Evolutionary conservation across 2,329 filamentous ascomycete genomes (phyloP).

Genomic region (Colletotrichum simmondsii): DNA sequence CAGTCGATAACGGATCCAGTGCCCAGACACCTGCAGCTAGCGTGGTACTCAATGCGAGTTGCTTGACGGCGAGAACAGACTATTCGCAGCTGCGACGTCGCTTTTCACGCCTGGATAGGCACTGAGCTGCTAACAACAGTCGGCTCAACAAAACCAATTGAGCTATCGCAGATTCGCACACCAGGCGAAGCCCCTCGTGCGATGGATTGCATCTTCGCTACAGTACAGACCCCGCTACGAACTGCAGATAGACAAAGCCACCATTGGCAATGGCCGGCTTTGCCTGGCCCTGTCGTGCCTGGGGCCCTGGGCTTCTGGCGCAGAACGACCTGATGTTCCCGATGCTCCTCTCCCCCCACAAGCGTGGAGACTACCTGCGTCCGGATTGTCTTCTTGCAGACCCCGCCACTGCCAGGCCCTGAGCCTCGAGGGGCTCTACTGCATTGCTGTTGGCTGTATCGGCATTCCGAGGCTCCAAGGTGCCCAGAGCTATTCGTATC

Average conservation of each 20-base stretch:
- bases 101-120: slow-evolving; percentile 11
- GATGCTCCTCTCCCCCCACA: slow-evolving; percentile 28
- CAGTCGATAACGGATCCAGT: slow-evolving; percentile 17
- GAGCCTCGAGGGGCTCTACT: slow-evolving; percentile 15
- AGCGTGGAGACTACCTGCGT: slow-evolving; percentile 30
- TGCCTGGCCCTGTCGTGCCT: not conserved
- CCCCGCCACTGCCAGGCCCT: slow-evolving; percentile 27
- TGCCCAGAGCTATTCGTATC: not conserved
- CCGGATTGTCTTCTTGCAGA: slow-evolving; percentile 33
- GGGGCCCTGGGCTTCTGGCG: not conserved
- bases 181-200: not conserved
- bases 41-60: slow-evolving; percentile 9
- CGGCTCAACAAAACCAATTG: slow-evolving; percentile 23
- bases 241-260: slow-evolving; percentile 29
- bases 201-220: slow-evolving; percentile 13
- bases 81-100: not conserved
- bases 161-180: slow-evolving; percentile 3
- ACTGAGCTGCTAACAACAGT: not conserved
- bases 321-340: slow-evolving; percentile 23
- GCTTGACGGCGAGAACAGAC: not conserved
- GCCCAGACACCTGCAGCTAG: slow-evolving; percentile 18
- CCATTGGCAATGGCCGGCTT: slow-evolving; percentile 19
- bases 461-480: not conserved
- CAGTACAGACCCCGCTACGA: not conserved
- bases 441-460: slow-evolving; percentile 16